Evolutionary conservation across 345 rosid genomes (phyloP).

Genomic region (Carallia pectinifolia): DNA sequence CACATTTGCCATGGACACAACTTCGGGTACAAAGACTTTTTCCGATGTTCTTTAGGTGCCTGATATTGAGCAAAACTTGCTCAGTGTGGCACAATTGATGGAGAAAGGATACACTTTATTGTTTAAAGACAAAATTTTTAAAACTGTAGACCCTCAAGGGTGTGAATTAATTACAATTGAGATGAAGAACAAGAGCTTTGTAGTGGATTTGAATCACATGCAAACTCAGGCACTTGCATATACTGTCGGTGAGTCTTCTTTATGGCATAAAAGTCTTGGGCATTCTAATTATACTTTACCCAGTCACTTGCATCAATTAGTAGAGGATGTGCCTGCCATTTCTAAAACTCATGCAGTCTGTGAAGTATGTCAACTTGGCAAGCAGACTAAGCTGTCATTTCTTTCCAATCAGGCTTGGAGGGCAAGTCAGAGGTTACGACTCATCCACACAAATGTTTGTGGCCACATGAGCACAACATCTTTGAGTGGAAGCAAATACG

Average conservation of each 20-base stretch:
- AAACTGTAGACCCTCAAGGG: neutral
- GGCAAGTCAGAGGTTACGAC: too few species aligned
- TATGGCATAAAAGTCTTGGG: constrained; percentile 2
- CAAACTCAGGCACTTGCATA: neutral
- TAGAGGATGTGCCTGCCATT: too few species aligned
- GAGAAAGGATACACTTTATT: neutral
- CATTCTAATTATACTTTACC: neutral
- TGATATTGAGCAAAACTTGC: neutral
- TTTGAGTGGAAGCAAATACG: neutral
- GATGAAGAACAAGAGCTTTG: neutral
- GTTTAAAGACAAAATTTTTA: neutral
- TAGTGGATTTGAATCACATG: neutral
- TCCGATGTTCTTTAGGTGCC: neutral
- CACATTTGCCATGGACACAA: neutral
- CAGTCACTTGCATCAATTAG: too few species aligned
- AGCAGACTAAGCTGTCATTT: too few species aligned
- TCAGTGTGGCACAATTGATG: neutral
- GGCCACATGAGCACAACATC: neutral
- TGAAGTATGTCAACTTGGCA: neutral
- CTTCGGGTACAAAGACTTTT: neutral
- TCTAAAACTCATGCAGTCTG: neutral
- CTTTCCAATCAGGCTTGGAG: neutral
- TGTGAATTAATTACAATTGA: neutral
- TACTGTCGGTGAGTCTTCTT: neutral
- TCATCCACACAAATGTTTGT: neutral